Evolutionary conservation across 768 basidiomycete genomes (phyloP), one percentile per base, ranked within the genome.

Genomic region (Termitomyces sp.): DNA sequence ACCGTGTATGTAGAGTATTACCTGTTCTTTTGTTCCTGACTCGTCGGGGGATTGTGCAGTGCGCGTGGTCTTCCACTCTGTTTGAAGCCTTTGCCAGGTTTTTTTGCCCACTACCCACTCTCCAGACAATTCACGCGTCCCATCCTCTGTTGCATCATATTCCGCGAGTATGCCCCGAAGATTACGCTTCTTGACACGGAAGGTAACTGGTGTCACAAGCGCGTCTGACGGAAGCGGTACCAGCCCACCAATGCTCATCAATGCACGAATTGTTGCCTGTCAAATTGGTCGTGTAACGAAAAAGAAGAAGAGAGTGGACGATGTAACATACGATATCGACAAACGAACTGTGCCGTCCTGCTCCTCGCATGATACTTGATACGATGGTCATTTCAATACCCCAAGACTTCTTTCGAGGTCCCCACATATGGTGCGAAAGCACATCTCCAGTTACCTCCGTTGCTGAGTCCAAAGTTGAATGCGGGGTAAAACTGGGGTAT

Each of bases 51-150:
- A 47, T 51, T 65, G 35, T 19, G 35, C 25, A 59, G 51, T 56
- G 47, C 69, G 68, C n/a, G 76, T 68, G 17, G 80, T 76, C 66
- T 81, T 85, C 84, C 91, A 90, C 65, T 95, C 92, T 16, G 80
- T 75, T 66, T 97, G 94, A 62, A 97, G 77, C 29, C 85, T 76
- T 61, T 85, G 86, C 96, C 96, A 99, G 0, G 95, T 83, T 61
- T 84, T 84, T 69, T 89, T 90, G 35, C 92, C 92, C n/a, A 98
- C 89, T 23, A 98, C 87, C 96, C 96, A 99, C 76, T 99, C 96
- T 0, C 94, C 96, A 1, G 85, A 85, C 31, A 99, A 78, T 65
- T 95, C 90, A 4, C 96, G 82, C 9, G 65, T 69, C 34, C 94
- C 95, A 10, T 79, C 79, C 71, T 99, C 96, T 17, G 77, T 66